These are phyloP conservation scores for Hypholoma fasciculare DNA, from an alignment of 768 basidiomycete genomes.

Conservation along the genomic window DNA sequence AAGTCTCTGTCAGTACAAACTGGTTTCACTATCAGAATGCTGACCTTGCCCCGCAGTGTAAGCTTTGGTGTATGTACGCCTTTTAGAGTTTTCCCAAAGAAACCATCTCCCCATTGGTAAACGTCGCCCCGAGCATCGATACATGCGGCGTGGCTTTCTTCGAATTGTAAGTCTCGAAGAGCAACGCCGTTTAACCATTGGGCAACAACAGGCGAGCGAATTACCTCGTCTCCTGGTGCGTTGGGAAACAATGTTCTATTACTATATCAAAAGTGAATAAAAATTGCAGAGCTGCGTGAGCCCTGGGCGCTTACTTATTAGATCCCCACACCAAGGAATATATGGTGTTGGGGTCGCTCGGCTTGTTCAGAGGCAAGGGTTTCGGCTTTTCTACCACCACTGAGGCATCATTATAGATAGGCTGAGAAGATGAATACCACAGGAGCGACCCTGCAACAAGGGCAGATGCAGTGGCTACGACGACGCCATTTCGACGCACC, in stretches of 20 bases:
- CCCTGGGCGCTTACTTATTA: constrained; percentile 50
- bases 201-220: constrained; percentile 51
- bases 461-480: constrained; percentile 22
- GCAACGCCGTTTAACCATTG: constrained; percentile 68
- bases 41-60: constrained; percentile 67
- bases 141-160: constrained; percentile 68
- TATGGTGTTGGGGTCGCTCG: constrained; percentile 32
- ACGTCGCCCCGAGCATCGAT: constrained; percentile 80
- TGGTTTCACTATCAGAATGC: constrained; percentile 11
- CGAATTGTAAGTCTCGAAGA: constrained; percentile 70
- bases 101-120: constrained; percentile 81
- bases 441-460: constrained; percentile 34
- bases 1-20: neutral
- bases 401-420: constrained; percentile 30
- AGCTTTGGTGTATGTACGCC: constrained; percentile 38
- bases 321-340: constrained; percentile 72
- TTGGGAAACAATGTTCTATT: constrained; percentile 45
- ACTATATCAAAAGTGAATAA: constrained; percentile 28
- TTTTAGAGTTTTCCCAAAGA: constrained; percentile 38
- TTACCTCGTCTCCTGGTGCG: constrained; percentile 32
- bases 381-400: constrained; percentile 8
- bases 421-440: constrained; percentile 37
- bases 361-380: constrained; percentile 10
- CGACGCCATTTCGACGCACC: constrained; percentile 14
- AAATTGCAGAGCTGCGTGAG: constrained; percentile 3